Conservation (phyloP, 495 filamentous ascomycete species). For the Xylaria curta region DNA sequence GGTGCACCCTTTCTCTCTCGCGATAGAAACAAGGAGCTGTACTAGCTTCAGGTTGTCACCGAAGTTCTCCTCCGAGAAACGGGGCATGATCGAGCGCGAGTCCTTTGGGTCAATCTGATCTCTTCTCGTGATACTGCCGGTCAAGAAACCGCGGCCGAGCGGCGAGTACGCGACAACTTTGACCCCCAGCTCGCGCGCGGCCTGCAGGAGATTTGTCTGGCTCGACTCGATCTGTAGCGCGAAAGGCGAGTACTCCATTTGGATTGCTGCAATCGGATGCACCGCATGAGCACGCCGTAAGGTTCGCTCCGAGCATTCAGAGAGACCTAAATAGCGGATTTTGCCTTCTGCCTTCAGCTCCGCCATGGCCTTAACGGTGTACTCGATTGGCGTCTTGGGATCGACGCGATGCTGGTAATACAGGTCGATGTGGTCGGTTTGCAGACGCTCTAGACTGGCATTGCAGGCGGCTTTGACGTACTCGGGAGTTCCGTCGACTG, state of each 20-base stretch:
- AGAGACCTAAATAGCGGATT: conserved; percentile 63
- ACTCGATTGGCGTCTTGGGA: conserved; percentile 63
- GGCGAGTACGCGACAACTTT: conserved; percentile 66
- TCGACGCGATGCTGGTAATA: conserved; percentile 65
- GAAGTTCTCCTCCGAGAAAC: conserved; percentile 59
- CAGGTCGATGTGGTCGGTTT: conserved; percentile 60
- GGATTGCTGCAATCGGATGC: conserved; percentile 62
- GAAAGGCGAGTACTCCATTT: conserved; percentile 69
- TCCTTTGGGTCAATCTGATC: conserved; percentile 55
- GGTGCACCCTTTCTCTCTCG: conserved; percentile 52
- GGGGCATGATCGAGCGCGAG: conserved; percentile 47
- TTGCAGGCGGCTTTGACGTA: conserved; percentile 43
- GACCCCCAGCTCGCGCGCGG: conserved; percentile 63
- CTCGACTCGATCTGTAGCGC: conserved; percentile 61
- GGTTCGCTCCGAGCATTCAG: conserved; percentile 58
- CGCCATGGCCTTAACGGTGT: conserved; percentile 59
- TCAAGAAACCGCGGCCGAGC: conserved; percentile 65
- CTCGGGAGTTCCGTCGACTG: conserved; percentile 33
- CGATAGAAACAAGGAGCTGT: conserved; percentile 49
- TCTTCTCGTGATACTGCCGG: conserved; percentile 51
- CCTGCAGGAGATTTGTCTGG: conserved; percentile 51
- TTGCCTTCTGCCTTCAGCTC: conserved; percentile 57
- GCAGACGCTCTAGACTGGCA: conserved; percentile 58
- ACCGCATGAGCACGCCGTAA: conserved; percentile 59
- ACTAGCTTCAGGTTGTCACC: conserved; percentile 56